Evolutionary conservation across 495 filamentous ascomycete genomes (phyloP).

Genomic region (Tuber calosporum): DNA sequence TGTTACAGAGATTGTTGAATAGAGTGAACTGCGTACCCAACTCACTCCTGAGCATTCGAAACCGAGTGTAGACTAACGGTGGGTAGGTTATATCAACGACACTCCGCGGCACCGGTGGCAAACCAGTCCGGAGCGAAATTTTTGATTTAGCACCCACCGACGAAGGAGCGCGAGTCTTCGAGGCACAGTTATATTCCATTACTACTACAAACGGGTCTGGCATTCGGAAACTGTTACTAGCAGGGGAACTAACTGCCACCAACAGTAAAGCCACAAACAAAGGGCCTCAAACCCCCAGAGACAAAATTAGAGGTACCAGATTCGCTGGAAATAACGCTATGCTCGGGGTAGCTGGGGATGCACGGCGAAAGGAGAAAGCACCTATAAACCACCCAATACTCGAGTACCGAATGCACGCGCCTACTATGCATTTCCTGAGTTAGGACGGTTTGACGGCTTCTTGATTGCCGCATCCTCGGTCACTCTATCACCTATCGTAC

Average conservation of each 20-base stretch:
- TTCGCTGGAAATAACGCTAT: slow-evolving; percentile 78
- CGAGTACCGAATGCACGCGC: slow-evolving; percentile 96
- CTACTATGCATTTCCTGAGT: slow-evolving; percentile 91
- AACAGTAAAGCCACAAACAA: slow-evolving; percentile 68
- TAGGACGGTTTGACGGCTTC: slow-evolving; percentile 69
- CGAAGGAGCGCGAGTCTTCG: slow-evolving; percentile 90
- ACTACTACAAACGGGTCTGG: slow-evolving; percentile 43
- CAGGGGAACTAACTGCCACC: slow-evolving; percentile 96
- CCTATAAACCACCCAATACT: slow-evolving; percentile 93
- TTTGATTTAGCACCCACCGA: slow-evolving; percentile 96
- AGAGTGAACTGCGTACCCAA: slow-evolving; percentile 51
- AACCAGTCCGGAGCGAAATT: slow-evolving; percentile 66
- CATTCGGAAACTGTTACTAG: slow-evolving; percentile 66
- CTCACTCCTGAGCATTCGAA: too few relatives aligned
- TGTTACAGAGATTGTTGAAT: slow-evolving; percentile 62
- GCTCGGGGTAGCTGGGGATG: slow-evolving; percentile 73
- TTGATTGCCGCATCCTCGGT: slow-evolving; percentile 74
- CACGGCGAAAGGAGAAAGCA: slow-evolving; percentile 79
- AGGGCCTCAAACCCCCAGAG: slow-evolving; percentile 10
- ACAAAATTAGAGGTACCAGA: slow-evolving; percentile 37
- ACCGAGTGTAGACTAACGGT: background rate
- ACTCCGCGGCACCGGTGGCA: slow-evolving; percentile 82
- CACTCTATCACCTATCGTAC: slow-evolving; percentile 69
- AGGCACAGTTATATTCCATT: slow-evolving; percentile 98
- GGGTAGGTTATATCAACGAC: slow-evolving; percentile 71